Evolutionary conservation across 768 basidiomycete genomes (phyloP).

Genomic region (Tricholoma saponaceum): DNA sequence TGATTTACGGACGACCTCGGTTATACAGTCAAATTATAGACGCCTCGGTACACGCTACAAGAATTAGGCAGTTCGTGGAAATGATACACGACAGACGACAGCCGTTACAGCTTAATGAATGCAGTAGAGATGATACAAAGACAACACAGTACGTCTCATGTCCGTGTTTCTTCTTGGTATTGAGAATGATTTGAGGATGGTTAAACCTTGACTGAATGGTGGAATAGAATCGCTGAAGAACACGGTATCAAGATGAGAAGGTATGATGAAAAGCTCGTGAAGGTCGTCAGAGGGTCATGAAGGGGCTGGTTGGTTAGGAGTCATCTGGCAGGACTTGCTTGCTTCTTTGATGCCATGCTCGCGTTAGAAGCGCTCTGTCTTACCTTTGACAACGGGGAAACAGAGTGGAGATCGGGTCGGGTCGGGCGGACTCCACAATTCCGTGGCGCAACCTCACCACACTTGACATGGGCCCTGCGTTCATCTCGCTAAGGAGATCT

Average conservation of each 20-base stretch:
- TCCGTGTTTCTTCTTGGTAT: neutral
- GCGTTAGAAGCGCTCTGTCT: conserved; percentile 32
- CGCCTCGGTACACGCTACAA: neutral
- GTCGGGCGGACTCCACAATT: conserved; percentile 66
- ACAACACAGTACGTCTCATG: neutral
- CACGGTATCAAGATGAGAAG: neutral
- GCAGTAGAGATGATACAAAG: neutral
- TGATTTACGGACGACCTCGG: neutral
- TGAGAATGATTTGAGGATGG: too few relatives aligned
- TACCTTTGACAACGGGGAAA: conserved; percentile 37
- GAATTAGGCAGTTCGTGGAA: neutral
- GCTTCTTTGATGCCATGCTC: conserved; percentile 26
- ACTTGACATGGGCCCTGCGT: conserved; percentile 77
- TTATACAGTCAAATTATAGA: neutral
- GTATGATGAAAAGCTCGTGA: neutral
- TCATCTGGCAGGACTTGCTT: conserved; percentile 19
- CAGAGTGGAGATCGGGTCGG: conserved; percentile 24
- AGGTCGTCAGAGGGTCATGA: neutral
- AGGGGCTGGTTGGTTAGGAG: neutral
- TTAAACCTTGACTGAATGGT: neutral
- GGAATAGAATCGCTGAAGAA: neutral
- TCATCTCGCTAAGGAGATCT: conserved; percentile 6
- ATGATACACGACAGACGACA: neutral
- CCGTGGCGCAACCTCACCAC: conserved; percentile 76
- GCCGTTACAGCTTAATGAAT: neutral